Conservation (phyloP, 495 filamentous ascomycete genomes). For the Staphylotrichum longicolle region DNA sequence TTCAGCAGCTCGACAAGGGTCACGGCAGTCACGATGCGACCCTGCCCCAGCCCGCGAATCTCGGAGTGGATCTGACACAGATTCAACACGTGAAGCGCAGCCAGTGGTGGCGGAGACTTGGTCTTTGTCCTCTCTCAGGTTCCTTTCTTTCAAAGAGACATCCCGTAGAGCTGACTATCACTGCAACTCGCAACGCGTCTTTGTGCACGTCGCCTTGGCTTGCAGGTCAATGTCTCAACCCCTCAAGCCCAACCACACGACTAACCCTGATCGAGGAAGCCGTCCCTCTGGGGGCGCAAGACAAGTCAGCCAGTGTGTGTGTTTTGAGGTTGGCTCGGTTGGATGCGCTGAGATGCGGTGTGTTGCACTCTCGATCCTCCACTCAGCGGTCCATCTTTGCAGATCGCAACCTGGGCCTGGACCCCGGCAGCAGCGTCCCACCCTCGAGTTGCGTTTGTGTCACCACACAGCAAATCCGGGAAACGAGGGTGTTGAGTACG, state of each 20-base stretch:
- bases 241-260: background rate
- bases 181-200: background rate
- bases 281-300: background rate
- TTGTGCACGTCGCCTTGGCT: background rate
- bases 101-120: background rate
- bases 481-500: background rate
- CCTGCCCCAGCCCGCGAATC: background rate
- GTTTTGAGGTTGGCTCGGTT: background rate
- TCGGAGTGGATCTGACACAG: background rate
- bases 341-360: background rate
- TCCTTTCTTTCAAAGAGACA: background rate
- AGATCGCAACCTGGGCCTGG: background rate
- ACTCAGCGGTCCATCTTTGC: background rate
- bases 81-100: too few species aligned
- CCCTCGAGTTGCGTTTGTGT: background rate
- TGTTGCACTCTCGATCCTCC: background rate
- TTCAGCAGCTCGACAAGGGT: conserved; percentile 16
- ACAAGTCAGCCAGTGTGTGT: background rate
- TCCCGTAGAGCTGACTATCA: background rate
- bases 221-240: conserved; percentile 1
- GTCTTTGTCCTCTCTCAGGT: background rate
- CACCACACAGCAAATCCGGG: background rate
- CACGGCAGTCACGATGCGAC: conserved; percentile 15
- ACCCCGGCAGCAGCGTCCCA: background rate
- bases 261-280: too few species aligned